These are phyloP conservation scores for Gryganskiella cystojenkinii DNA, from an alignment of 192 early-diverging fungal genomes.

Conservation along the genomic window DNA sequence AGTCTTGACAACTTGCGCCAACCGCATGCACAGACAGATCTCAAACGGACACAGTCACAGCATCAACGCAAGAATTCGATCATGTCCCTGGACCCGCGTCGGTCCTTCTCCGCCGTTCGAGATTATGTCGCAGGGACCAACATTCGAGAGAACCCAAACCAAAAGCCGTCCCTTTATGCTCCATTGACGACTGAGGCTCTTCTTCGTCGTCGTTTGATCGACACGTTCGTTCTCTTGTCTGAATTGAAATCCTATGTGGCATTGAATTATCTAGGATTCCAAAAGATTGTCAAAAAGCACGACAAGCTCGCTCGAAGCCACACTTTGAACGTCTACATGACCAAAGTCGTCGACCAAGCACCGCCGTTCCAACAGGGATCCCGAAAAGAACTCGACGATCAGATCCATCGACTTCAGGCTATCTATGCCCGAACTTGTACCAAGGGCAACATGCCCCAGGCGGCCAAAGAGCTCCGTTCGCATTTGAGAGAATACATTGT, in stretches of 20 bases:
- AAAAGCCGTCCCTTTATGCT: constrained; percentile 11
- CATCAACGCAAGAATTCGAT: neutral
- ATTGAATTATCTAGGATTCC: constrained; percentile 86
- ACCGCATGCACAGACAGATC: neutral
- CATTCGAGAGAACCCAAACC: constrained; percentile 29
- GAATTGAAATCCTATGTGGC: constrained; percentile 87
- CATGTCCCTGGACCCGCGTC: neutral
- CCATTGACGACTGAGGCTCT: constrained; percentile 23
- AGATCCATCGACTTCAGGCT: constrained; percentile 61
- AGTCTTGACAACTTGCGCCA: neutral
- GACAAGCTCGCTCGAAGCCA: constrained; percentile 82
- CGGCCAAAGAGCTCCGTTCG: constrained; percentile 65
- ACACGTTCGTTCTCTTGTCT: constrained; percentile 65
- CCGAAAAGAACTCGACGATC: constrained; percentile 51
- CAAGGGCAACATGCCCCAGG: constrained; percentile 58
- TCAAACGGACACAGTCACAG: neutral
- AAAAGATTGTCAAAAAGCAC: constrained; percentile 93
- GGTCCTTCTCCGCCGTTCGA: constrained; percentile 6
- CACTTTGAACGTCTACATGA: constrained; percentile 39
- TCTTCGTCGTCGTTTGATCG: constrained; percentile 19
- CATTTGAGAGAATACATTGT: constrained; percentile 70
- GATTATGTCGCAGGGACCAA: constrained; percentile 27
- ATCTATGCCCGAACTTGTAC: constrained; percentile 70
- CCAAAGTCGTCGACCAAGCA: constrained; percentile 58
- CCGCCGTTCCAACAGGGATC: constrained; percentile 65